phyloP scores from a whole-genome alignment of 345 rosid genomes.

The Raphanus raphanistrum region DNA sequence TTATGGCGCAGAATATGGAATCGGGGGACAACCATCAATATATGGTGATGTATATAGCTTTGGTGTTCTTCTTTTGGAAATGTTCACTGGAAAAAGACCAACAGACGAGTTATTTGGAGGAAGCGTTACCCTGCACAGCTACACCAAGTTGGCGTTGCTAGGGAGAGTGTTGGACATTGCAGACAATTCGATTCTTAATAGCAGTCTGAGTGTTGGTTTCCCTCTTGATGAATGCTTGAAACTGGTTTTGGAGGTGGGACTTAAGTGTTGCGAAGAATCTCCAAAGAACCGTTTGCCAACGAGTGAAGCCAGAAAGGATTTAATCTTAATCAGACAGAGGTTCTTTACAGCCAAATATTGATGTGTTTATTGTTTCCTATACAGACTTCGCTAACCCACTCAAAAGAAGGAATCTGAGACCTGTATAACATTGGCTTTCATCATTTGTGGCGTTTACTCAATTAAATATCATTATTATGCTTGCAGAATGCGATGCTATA shows the following conservation, averaged over 20 bases:
- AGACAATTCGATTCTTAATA: not conserved
- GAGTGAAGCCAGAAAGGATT: not conserved
- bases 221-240: not conserved
- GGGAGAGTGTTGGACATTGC: not conserved
- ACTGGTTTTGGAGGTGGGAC: not conserved
- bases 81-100: not conserved
- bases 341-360: not conserved
- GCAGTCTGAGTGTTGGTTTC: not conserved
- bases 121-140: not conserved
- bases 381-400: not conserved
- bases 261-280: not conserved
- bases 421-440: too few species aligned
- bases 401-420: too few species aligned
- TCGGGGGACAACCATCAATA: not conserved
- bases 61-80: not conserved
- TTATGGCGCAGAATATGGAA: slow-evolving; percentile 17
- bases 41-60: not conserved
- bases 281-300: not conserved
- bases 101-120: not conserved
- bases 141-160: not conserved
- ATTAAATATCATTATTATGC: not conserved
- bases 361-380: not conserved
- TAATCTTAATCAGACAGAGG: not conserved
- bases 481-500: not conserved
- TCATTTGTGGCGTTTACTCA: too few species aligned